Conservation (phyloP, 75 land plant species). For the Cunninghamia lanceolata region DNA sequence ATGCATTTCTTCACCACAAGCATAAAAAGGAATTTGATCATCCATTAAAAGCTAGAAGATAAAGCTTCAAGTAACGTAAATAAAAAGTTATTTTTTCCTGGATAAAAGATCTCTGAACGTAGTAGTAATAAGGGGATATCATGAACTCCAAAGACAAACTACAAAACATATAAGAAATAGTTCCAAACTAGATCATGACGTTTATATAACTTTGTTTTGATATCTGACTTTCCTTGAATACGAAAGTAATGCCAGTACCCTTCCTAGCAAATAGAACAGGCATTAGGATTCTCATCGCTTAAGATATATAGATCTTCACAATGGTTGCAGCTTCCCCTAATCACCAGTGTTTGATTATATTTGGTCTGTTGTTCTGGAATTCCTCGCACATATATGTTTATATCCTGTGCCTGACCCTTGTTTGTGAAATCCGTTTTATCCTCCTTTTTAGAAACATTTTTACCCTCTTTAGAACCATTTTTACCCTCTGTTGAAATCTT, state of each 20-base stretch:
- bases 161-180: not conserved
- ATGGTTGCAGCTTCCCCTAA: not conserved
- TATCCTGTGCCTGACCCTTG: not conserved
- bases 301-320: not conserved
- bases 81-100: too few relatives aligned
- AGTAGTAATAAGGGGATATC: not conserved
- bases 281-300: constrained; percentile 6
- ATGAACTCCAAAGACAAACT: not conserved
- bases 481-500: too few relatives aligned
- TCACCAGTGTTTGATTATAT: not conserved
- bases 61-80: too few relatives aligned
- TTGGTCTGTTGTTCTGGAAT: not conserved
- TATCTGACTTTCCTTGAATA: too few relatives aligned
- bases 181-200: not conserved
- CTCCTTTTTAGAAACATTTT: too few relatives aligned
- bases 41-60: too few relatives aligned
- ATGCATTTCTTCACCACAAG: too few relatives aligned
- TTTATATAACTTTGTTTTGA: too few relatives aligned
- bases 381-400: not conserved
- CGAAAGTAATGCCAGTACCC: too few relatives aligned
- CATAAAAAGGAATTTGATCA: too few relatives aligned
- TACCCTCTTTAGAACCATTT: too few relatives aligned
- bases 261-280: constrained; percentile 1
- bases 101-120: not conserved
- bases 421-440: not conserved